Evolutionary conservation across 345 rosid genomes (phyloP).

Genomic region (Syzygium grande): DNA sequence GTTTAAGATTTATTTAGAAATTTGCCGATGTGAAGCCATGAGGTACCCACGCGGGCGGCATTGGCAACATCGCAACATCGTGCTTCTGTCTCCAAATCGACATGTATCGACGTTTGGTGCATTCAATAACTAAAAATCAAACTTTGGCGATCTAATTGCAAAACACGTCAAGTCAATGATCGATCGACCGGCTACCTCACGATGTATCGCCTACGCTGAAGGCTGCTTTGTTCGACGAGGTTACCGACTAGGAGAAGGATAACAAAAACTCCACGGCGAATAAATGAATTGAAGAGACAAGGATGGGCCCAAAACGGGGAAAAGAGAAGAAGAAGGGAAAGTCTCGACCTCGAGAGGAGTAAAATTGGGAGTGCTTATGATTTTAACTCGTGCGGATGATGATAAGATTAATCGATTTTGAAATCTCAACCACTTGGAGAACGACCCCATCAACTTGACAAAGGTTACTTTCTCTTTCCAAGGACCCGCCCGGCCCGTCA

Average conservation of each 20-base stretch:
- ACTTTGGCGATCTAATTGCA: background rate
- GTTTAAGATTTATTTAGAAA: no score
- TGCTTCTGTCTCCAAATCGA: background rate
- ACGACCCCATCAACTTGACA: background rate
- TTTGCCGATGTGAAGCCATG: background rate
- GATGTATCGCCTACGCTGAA: background rate
- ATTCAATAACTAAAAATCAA: accelerated
- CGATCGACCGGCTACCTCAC: background rate
- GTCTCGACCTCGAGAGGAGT: background rate
- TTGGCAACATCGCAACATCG: no score
- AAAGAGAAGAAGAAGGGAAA: background rate
- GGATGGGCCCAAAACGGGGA: background rate
- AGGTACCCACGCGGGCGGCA: accelerated
- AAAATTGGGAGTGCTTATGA: background rate
- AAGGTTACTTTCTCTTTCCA: background rate
- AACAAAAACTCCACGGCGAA: accelerated
- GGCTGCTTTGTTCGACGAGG: background rate
- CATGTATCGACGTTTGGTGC: accelerated
- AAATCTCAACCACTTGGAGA: background rate
- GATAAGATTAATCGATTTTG: background rate
- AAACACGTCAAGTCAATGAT: accelerated
- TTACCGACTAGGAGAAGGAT: accelerated
- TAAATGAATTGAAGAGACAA: background rate
- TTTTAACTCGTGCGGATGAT: background rate
- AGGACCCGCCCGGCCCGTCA: background rate